These are phyloP conservation scores for Conticribra weissflogii DNA, from an alignment of 108 stramenopile species.

Conservation along the genomic window DNA sequence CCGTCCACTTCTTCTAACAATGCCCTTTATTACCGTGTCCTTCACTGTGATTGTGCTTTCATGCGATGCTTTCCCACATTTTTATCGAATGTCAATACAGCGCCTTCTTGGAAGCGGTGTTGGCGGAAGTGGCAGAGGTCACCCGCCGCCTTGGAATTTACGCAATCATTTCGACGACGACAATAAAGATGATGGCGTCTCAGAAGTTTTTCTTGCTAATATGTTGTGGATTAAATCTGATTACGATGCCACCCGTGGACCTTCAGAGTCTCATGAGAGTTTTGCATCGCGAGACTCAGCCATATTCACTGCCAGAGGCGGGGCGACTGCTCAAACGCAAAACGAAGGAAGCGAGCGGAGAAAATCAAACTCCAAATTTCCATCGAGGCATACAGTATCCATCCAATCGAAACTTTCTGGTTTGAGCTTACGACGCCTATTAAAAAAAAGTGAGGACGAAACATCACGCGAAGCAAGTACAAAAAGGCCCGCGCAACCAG, in stretches of 20 bases:
- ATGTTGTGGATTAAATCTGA: background rate
- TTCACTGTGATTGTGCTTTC: no score
- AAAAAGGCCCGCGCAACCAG: slow-evolving; percentile 3
- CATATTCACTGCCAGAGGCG: no score
- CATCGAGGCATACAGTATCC: background rate
- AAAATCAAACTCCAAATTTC: no score
- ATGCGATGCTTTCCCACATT: no score
- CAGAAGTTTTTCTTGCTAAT: background rate
- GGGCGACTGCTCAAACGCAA: background rate
- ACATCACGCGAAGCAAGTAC: slow-evolving; percentile 2
- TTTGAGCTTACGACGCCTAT: slow-evolving; percentile 6
- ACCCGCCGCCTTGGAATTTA: background rate
- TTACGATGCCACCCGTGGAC: background rate
- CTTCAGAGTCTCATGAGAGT: no score
- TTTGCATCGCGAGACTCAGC: no score
- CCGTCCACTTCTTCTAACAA: no score
- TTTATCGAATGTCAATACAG: no score
- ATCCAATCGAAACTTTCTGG: background rate
- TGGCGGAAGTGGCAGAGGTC: background rate
- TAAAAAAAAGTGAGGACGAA: slow-evolving; percentile 1
- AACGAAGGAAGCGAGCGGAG: background rate
- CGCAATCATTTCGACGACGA: background rate
- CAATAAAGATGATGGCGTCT: background rate
- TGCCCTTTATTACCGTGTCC: no score
- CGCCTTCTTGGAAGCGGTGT: no score